Conservation (phyloP, 169 alveolate genomes). For the Eimeria maxima region DNA sequence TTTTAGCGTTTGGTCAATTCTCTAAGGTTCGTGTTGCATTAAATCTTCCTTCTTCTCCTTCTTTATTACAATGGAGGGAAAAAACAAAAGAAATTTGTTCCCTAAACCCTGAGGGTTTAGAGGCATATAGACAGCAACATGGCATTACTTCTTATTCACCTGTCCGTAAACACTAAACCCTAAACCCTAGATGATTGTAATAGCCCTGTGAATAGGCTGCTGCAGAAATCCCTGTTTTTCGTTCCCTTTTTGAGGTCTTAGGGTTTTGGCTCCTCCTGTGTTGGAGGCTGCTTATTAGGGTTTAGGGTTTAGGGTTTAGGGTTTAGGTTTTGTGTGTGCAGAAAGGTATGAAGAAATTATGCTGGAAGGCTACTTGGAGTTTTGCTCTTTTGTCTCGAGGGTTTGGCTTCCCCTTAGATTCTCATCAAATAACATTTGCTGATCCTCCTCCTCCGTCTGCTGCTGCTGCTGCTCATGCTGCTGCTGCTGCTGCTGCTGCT, state of each 20-base stretch:
- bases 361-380: conserved; percentile 82
- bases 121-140: neutral
- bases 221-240: no score
- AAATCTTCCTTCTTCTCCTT: neutral
- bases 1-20: conserved; percentile 38
- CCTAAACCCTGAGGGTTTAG: neutral
- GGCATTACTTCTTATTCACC: conserved; percentile 59
- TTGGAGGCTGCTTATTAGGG: neutral
- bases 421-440: neutral
- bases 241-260: neutral
- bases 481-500: neutral
- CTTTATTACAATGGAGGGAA: neutral
- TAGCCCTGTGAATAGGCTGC: no score
- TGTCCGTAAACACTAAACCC: conserved; percentile 15
- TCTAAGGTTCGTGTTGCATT: conserved; percentile 65
- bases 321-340: conserved; percentile 55
- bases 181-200: neutral
- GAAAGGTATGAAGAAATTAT: conserved; percentile 28
- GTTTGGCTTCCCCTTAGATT: conserved; percentile 62
- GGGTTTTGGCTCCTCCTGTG: neutral
- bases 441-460: neutral
- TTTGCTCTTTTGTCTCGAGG: conserved; percentile 49
- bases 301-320: conserved; percentile 46
- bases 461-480: conserved; percentile 5
- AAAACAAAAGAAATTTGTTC: neutral